Evolutionary conservation across 306 rosid genomes (phyloP), one percentile per base, ranked within the genome.

Genomic region (Begonia masoniana): DNA sequence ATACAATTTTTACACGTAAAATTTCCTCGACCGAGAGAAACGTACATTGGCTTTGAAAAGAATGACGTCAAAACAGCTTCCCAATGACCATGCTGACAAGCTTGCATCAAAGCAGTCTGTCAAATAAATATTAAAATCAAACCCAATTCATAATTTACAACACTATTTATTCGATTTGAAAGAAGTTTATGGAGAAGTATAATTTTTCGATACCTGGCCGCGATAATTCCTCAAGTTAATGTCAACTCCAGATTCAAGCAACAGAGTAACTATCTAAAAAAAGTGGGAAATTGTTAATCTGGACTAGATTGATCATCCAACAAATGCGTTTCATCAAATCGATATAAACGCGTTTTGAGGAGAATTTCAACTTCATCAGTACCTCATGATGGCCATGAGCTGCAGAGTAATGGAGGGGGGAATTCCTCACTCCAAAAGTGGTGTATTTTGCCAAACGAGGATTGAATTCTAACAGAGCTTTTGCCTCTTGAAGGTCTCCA

Each of bases 101-200:
- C 99, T 91, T 91, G 99, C 99, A 91, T 91, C 82, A 91, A 75
- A 62, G 99, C 99, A 71, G 99, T 91, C 99, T 89, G 84, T 74
- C 72, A 52, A 64, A 54, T 52, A 49, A 47, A 21, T 7, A 31
- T 31, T 31, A 7, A 31, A 5, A 31, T 31, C 39, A 31, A 31
- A 31, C 9, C 8, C 39, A 31, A 6, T 4, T 31, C 39, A 31
- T 31, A 31, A 31, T 6, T 31, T 4, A 31, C 1, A 31, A 31
- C 39, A 31, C 39, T 6, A 31, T 7, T 31, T 31, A 31, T 31
- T 31, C 39, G 7, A 31, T 31, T 31, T 7, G 9, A 31, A 31
- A 31, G 39, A 31, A 21, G 24, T 21, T 47, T 47, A n/a, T 19
- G 51, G 41, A 19, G 11, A 21, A 31, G 9, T 31, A 31, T 31